Percentiles rank a stretch among this genome's conserved stretches.
Evolutionary conservation across 805 yeast species (phyloP).

Genomic region (Sugiyamaella boreocaroliniensis): DNA sequence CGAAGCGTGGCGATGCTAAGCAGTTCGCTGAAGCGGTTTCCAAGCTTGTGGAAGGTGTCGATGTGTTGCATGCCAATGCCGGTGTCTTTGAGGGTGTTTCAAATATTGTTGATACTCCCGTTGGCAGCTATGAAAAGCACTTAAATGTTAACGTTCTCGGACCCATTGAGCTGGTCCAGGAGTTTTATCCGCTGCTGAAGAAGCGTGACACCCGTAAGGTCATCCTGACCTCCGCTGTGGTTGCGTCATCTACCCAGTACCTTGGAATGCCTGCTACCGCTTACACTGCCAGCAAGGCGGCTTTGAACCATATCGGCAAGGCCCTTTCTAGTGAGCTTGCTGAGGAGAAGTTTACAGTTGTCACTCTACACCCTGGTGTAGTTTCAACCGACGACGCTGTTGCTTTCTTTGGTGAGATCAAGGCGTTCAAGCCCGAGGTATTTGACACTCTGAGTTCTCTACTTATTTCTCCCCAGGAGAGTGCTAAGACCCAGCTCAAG

Average conservation of each 20-base stretch:
- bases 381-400: constrained; percentile 31
- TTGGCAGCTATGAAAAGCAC: background rate
- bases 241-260: constrained; percentile 6
- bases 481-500: background rate
- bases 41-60: constrained; percentile 21
- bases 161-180: background rate
- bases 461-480: constrained; percentile 1
- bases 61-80: constrained; percentile 27
- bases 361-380: constrained; percentile 36
- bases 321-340: constrained; percentile 26
- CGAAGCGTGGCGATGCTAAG: constrained; percentile 17
- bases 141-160: constrained; percentile 1
- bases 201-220: background rate
- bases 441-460: background rate
- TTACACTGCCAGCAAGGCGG: constrained; percentile 36
- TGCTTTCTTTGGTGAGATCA: background rate
- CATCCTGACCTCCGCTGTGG: background rate
- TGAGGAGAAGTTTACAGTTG: constrained; percentile 25
- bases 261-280: constrained; percentile 14
- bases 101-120: background rate
- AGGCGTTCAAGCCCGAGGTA: background rate
- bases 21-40: constrained; percentile 15
- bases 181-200: background rate
- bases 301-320: constrained; percentile 29
- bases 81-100: constrained; percentile 15